Evolutionary conservation across 2,329 filamentous ascomycete genomes (phyloP), one percentile per base, ranked within the genome.

Genomic region (Diaporthe citri): DNA sequence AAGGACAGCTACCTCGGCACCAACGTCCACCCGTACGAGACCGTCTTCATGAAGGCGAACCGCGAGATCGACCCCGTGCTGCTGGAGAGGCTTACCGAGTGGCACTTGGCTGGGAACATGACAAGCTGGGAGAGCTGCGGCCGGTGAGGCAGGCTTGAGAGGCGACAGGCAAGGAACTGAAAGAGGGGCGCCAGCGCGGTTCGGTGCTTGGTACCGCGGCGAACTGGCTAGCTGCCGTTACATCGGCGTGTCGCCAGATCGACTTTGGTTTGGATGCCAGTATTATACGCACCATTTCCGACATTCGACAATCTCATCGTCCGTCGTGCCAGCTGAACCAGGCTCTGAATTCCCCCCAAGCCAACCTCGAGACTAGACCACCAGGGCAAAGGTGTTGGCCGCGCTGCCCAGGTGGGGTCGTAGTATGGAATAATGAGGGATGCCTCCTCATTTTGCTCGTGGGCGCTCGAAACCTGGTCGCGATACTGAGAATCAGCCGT

Each of bases 11-110:
- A 83, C 72, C 79, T 81, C 72, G 83, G 82, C 46, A 79, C 78
- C 71, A 82, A 79, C 69, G 71, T 83, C 10, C 83, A 85, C 59
- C 83, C 84, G 1, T 85, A 84, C 77, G 84, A 85, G 80, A 82
- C 81, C 2, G 71, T 85, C 25, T 85, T 85, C 72, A 77, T 81
- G 73, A 83, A 84, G 77, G 80, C 82, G 6, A 82, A 83, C 62
- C 77, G 80, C 43, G 77, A 80, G 12, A 80, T 83, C 46, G 82
- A 83, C 59, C 78, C 78, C 0, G 43, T 57, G 1, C 69, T 80
- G 41, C 76, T 85, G 36, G 71, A 77, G 2, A 77, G 77, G n/a
- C 70, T 84, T 57, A 83, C 82, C 3, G 76, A 79, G 57, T 82
- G 81, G 81, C 82, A 84, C 52, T 72, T 79, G 43, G 78, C 72